Conservation (phyloP, 177 flowering plant genomes). For the Vitis hybrid region DNA sequence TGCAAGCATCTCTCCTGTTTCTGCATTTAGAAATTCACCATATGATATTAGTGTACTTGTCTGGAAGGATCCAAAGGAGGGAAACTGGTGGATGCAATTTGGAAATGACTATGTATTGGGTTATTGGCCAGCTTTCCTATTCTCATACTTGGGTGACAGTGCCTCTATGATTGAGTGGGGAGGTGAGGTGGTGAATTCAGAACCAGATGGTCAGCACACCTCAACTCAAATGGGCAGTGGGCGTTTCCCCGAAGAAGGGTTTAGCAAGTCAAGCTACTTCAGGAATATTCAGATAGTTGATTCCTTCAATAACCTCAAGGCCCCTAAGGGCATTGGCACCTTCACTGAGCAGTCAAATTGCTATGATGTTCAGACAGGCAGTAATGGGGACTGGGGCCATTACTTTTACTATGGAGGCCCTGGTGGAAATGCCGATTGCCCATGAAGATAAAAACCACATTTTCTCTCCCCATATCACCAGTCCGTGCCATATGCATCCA, state of each 20-base stretch:
- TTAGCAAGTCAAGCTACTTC: slow-evolving; percentile 87
- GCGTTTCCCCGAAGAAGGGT: slow-evolving; percentile 91
- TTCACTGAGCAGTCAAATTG: too few relatives aligned
- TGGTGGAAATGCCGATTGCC: slow-evolving; percentile 9
- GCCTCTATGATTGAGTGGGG: slow-evolving; percentile 98
- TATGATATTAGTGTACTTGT: slow-evolving; percentile 88
- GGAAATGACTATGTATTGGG: slow-evolving; percentile 80
- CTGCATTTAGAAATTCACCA: slow-evolving; percentile 67
- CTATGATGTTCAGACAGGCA: too few relatives aligned
- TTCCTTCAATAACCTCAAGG: slow-evolving; percentile 69
- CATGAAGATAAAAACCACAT: too few relatives aligned
- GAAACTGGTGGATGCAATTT: slow-evolving; percentile 99
- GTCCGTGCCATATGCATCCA: too few relatives aligned
- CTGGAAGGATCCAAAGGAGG: slow-evolving; percentile 95
- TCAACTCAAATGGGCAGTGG: slow-evolving; percentile 98
- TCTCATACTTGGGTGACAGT: slow-evolving; percentile 82
- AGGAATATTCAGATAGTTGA: slow-evolving; percentile 85
- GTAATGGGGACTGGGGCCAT: too few relatives aligned
- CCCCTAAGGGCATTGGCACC: slow-evolving; percentile 54
- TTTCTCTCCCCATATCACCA: too few relatives aligned
- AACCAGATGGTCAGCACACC: slow-evolving; percentile 74
- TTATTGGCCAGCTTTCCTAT: slow-evolving; percentile 90
- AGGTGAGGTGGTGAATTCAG: slow-evolving; percentile 88
- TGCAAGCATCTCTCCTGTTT: slow-evolving; percentile 92
- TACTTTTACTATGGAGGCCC: too few relatives aligned